Evolutionary conservation across 1,284 basidiomycete genomes (phyloP).

Genomic region (Leucoagaricus sp.): DNA sequence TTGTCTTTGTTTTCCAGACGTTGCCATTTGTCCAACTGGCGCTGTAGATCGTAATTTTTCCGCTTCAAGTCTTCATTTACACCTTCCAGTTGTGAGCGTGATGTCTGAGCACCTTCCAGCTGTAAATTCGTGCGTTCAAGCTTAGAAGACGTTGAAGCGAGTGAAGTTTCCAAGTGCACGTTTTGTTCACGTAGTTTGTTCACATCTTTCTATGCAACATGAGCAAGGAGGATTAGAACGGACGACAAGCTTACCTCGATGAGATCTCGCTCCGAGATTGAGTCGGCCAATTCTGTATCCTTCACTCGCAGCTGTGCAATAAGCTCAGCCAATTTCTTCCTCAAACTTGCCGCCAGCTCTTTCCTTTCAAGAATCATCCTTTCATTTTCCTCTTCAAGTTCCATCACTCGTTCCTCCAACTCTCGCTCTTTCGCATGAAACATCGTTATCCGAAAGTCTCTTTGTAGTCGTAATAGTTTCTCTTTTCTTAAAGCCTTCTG

Average conservation of each 20-base stretch:
- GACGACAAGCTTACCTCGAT: constrained; percentile 39
- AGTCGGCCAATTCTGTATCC: constrained; percentile 34
- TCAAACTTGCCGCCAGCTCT: constrained; percentile 33
- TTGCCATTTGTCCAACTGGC: constrained; percentile 70
- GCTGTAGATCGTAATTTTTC: constrained; percentile 52
- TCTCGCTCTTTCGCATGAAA: constrained; percentile 64
- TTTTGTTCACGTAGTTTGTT: constrained; percentile 47
- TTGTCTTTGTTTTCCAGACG: constrained; percentile 63
- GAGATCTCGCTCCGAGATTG: constrained; percentile 43
- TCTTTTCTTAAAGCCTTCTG: constrained; percentile 54
- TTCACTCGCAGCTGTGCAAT: constrained; percentile 40
- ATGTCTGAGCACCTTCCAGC: constrained; percentile 55
- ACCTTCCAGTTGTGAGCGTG: constrained; percentile 53
- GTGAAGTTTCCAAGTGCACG: constrained; percentile 46
- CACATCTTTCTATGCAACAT: constrained; percentile 39
- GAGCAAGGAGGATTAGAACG: constrained; percentile 9
- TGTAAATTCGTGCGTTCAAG: constrained; percentile 59
- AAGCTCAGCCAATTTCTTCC: constrained; percentile 32
- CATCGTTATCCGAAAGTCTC: constrained; percentile 63
- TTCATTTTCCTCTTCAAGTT: constrained; percentile 43
- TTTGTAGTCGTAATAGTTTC: constrained; percentile 53
- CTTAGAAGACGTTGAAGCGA: constrained; percentile 47
- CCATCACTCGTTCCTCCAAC: constrained; percentile 50
- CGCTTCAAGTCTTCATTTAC: constrained; percentile 57
- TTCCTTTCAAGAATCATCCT: constrained; percentile 32